These are phyloP conservation scores for Neoarthrinium moseri DNA, from an alignment of 2,329 filamentous ascomycete species.

Conservation along the genomic window DNA sequence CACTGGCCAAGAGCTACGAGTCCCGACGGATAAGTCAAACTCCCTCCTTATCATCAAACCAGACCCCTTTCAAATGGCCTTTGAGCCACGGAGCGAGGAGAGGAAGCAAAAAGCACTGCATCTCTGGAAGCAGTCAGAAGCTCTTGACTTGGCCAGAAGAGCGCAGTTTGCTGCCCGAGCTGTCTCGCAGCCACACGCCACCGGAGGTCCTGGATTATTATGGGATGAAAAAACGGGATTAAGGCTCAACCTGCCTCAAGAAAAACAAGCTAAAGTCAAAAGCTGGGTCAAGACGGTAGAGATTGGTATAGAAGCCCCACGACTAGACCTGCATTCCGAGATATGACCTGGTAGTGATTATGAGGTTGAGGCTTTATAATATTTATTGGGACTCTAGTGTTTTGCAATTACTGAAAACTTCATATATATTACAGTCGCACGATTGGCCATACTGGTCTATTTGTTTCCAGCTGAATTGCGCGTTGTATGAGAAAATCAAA, in stretches of 20 bases:
- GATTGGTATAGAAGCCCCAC: not conserved
- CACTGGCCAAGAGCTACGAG: slow-evolving; percentile 38
- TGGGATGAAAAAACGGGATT: too few species aligned
- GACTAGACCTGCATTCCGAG: not conserved
- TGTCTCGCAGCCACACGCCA: too few species aligned
- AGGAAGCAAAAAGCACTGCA: slow-evolving; percentile 35
- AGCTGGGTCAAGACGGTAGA: slow-evolving; percentile 11
- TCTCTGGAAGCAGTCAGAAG: slow-evolving; percentile 34
- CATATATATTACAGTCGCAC: too few species aligned
- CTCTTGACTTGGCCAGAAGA: slow-evolving; percentile 22
- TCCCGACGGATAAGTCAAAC: slow-evolving; percentile 49
- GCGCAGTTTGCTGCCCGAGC: slow-evolving; percentile 22
- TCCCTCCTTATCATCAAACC: slow-evolving; percentile 58
- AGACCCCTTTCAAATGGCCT: slow-evolving; percentile 52
- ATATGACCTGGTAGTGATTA: too few species aligned
- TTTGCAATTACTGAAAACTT: too few species aligned
- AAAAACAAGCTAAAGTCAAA: slow-evolving; percentile 2
- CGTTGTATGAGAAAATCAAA: too few species aligned
- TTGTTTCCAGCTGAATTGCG: too few species aligned
- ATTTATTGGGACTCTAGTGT: too few species aligned
- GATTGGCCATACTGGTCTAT: too few species aligned
- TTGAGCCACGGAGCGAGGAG: slow-evolving; percentile 45
- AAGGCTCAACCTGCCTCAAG: too few species aligned
- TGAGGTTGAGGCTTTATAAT: too few species aligned
- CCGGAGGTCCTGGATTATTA: too few species aligned